Evolutionary conservation across 441 rosid species (phyloP).

Genomic region (Erysimum pusillum): DNA sequence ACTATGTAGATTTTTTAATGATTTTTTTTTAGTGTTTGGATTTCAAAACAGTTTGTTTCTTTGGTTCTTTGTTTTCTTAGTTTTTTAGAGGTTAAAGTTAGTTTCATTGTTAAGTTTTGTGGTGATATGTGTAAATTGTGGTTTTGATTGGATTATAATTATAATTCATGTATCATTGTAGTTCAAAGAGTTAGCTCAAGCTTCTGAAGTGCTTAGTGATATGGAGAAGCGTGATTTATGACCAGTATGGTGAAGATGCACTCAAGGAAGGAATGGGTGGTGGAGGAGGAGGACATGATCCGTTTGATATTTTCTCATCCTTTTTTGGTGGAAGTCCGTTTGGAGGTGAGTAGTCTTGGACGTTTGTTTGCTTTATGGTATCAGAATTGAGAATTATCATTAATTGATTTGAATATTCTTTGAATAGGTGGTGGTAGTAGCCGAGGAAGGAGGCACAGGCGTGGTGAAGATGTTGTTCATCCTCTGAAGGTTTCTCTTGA

Average conservation of each 20-base stretch:
- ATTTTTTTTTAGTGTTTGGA: too few relatives aligned
- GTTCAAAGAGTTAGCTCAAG: conserved; percentile 96
- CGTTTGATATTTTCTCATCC: conserved; percentile 91
- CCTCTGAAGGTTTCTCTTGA: conserved; percentile 87
- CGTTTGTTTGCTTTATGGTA: background rate
- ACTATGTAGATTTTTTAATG: too few relatives aligned
- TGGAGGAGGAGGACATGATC: conserved; percentile 83
- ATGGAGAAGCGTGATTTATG: conserved; percentile 96
- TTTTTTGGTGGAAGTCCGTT: conserved; percentile 91
- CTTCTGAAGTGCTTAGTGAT: conserved; percentile 90
- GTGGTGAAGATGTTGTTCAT: conserved; percentile 90
- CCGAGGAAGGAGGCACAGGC: conserved; percentile 85
- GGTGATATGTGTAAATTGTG: conserved; percentile 3
- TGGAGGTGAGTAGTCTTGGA: conserved; percentile 57
- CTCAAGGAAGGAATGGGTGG: conserved; percentile 95
- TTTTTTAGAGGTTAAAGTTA: background rate
- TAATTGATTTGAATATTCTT: background rate
- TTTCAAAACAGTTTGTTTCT: too few relatives aligned
- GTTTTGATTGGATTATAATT: background rate
- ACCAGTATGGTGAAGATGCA: conserved; percentile 96
- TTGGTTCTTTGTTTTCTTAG: too few relatives aligned
- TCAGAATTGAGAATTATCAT: background rate
- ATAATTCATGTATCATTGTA: conserved; percentile 32
- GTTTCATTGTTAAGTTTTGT: conserved; percentile 9
- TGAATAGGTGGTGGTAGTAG: conserved; percentile 75